phyloP scores from a whole-genome alignment of 306 rosid species.

The Cicer pinnatifidum region DNA sequence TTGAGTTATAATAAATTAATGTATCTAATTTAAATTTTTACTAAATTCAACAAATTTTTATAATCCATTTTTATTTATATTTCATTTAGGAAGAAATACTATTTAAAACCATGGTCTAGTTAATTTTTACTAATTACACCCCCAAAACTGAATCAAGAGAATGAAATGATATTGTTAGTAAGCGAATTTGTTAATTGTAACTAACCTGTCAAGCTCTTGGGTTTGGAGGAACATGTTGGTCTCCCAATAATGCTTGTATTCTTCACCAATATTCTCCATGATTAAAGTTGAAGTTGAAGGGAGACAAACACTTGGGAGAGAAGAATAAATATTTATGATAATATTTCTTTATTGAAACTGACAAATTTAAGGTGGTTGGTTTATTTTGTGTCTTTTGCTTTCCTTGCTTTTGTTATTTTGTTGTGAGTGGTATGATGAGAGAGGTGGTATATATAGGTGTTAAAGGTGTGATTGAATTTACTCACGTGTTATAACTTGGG shows the following conservation, averaged over 20 bases:
- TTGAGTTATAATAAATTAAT: no score
- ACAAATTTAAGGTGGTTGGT: not conserved
- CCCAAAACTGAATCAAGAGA: not conserved
- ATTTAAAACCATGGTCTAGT: not conserved
- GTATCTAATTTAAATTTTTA: no score
- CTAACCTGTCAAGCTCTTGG: slow-evolving; percentile 77
- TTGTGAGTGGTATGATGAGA: no score
- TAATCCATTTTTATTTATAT: no score
- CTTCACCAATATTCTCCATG: slow-evolving; percentile 77
- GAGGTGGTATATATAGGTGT: no score
- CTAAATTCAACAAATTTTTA: no score
- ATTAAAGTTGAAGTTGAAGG: not conserved
- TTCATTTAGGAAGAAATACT: no score
- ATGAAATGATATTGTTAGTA: not conserved
- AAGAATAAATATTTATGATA: not conserved
- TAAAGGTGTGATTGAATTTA: no score
- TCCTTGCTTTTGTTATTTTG: not conserved
- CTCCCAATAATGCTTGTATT: slow-evolving; percentile 74
- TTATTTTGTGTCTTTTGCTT: not conserved
- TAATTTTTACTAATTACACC: not conserved
- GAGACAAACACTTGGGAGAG: not conserved
- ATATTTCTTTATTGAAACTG: not conserved
- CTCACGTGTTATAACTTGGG: no score
- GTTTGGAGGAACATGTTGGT: slow-evolving; percentile 71
- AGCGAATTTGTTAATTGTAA: not conserved